Conservation (phyloP, 306 rosid genomes). For the Trifolium subterraneum region DNA sequence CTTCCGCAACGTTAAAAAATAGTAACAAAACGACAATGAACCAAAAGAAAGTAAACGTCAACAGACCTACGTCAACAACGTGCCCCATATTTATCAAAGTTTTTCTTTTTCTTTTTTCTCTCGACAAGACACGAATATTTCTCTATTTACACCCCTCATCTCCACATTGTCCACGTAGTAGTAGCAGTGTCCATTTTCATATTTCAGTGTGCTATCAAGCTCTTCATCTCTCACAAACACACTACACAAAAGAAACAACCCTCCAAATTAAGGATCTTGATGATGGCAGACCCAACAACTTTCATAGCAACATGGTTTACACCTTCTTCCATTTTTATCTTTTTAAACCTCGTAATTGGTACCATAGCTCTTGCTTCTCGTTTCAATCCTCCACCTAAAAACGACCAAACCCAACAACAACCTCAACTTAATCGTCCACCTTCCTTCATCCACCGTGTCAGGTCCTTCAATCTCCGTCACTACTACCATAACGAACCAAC, state of each 20-base stretch:
- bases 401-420: neutral
- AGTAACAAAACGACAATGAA: neutral
- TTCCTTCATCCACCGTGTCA: slow-evolving; percentile 57
- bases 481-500: slow-evolving; percentile 30
- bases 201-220: neutral
- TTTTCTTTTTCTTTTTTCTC: neutral
- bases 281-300: slow-evolving; percentile 41
- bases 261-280: neutral
- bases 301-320: slow-evolving; percentile 58
- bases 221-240: neutral
- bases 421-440: slow-evolving; percentile 50
- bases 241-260: neutral
- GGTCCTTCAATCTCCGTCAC: slow-evolving; percentile 53
- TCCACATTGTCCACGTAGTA: neutral
- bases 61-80: neutral
- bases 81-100: neutral
- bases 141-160: slow-evolving; percentile 5
- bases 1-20: too few relatives aligned
- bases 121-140: neutral
- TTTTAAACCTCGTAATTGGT: slow-evolving; percentile 73
- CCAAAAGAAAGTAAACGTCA: neutral
- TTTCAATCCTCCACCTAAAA: slow-evolving; percentile 33
- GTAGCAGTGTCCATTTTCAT: neutral
- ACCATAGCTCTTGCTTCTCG: slow-evolving; percentile 60
- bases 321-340: slow-evolving; percentile 66